Evolutionary conservation across 2,329 filamentous ascomycete genomes (phyloP), one percentile per base, ranked within the genome.

Genomic region (Colletotrichum sp.): DNA sequence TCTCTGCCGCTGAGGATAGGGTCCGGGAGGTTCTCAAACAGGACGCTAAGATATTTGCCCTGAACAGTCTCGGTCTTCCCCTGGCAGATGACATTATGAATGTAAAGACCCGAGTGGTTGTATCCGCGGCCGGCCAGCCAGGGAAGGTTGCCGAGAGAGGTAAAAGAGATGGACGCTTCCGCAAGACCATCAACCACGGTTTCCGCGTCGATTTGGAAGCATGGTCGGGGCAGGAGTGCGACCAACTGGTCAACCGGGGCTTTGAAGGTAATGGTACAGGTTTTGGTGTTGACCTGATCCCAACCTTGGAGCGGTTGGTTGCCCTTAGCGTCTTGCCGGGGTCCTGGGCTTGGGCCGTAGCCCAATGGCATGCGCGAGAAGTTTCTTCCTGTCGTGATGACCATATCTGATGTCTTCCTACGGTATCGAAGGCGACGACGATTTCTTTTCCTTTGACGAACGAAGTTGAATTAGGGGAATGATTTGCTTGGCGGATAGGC

Each of bases 111-210:
- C 10, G 91, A 83, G 77, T 89, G 87, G 16, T 84, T 87, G 79
- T 93, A 93, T 2, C 91, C 91, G 0, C 83, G 81, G 2, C 91
- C 91, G 3, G 89, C 91, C 0, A 93, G 86, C 91, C 91, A 93
- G 48, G 88, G 85, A 85, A 93, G 88, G 1, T 88, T 87, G 30
- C 84, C 80, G 4, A 90, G 81, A 1, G 85, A 86, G 1, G 80
- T 89, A 30, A 83, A 82, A 0, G 83, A 84, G 70, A 87, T 83
- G 58, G 83, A 88, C 1, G 87, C 88, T 15, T 84, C 83, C 1
- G 85, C 87, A 2, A 88, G 67, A 28, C 67, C 56, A 4, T 22
- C 55, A 10, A 32, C 25, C 68, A 88, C 83, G 81, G 86, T 89
- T 81, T 82, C 84, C 74, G 83, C 79, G 79, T 90, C 87, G 78